Evolutionary conservation across 2,329 filamentous ascomycete genomes (phyloP), one percentile per base, ranked within the genome.

Genomic region (Penicillium glabrum): DNA sequence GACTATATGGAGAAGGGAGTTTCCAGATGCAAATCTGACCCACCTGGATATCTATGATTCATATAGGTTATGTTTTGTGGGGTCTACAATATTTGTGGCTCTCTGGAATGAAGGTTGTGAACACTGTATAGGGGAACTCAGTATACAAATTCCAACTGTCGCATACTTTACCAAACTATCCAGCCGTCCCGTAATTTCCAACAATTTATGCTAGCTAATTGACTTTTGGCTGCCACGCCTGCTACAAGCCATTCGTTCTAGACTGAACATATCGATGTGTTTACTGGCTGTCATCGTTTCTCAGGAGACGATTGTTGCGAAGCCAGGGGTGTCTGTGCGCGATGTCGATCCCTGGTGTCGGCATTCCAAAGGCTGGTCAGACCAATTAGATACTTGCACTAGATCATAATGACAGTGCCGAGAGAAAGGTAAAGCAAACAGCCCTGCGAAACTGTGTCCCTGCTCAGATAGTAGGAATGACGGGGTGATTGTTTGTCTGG

Each of bases 261-360:
- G 19, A 11, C 10, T 21, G 1, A 24, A 27, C 10, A 48, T n/a
- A 35, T 29, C 24, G 4, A 14, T 21, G 13, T 31, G 14, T 21
- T 27, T n/a, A 3, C 26, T 11, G 16, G 49, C 37, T 37, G 10
- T 5, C 8, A 13, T 53, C 10, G 51, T 37, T 16, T 53, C 14
- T 45, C 21, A 24, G 43, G 33, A 35, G 29, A 56, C 14, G 10
- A 10, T 11, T 7, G 48, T 46, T 7, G 26, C 44, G 41, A 49
- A 64, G 53, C 62, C 53, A 66, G 64, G 61, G 62, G 54, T 51
- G 44, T 50, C 48, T 41, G 33, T 56, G 53, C 46, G 39, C 14
- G 37, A 21, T 24, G 57, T 41, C 29, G 53, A 55, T 54, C 50
- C 33, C 27, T 45, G 46, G 56, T 53, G 41, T 37, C 26, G 44